phyloP scores from a whole-genome alignment of 1,139 yeast genomes.

The Blastobotrys arbuscula region DNA sequence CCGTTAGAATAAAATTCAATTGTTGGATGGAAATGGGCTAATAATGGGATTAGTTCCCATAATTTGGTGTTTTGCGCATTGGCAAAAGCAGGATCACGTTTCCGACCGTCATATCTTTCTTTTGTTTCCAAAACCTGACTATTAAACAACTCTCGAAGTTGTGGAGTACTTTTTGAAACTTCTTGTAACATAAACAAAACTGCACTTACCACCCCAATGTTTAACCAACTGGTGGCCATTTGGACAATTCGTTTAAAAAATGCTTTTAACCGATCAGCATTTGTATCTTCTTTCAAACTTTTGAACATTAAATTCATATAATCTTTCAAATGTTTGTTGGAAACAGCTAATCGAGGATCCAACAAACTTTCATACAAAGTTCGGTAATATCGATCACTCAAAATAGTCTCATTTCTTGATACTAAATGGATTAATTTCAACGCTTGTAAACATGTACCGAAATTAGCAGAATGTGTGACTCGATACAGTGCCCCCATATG shows the following conservation, averaged over 20 bases:
- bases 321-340: conserved; percentile 79
- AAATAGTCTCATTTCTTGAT: conserved; percentile 29
- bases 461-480: conserved; percentile 90
- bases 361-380: conserved; percentile 85
- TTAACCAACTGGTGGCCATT: conserved; percentile 78
- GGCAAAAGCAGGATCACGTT: conserved; percentile 87
- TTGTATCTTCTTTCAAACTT: conserved; percentile 68
- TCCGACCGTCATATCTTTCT: conserved; percentile 67
- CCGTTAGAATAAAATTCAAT: conserved; percentile 74
- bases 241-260: conserved; percentile 89
- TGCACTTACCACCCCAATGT: conserved; percentile 87
- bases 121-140: conserved; percentile 33
- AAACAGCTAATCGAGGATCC: conserved; percentile 73
- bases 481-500: conserved; percentile 82
- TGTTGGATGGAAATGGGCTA: conserved; percentile 88
- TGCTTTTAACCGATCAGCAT: conserved; percentile 67
- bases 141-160: conserved; percentile 43
- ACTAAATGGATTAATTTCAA: conserved; percentile 79
- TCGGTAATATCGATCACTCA: conserved; percentile 71
- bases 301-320: conserved; percentile 82
- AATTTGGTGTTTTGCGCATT: conserved; percentile 81
- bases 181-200: conserved; percentile 73
- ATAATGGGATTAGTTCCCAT: conserved; percentile 78
- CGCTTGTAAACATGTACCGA: conserved; percentile 92
- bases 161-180: conserved; percentile 44